These are phyloP conservation scores for Tetracladium setigerum DNA, from an alignment of 495 filamentous ascomycete genomes.

Conservation along the genomic window DNA sequence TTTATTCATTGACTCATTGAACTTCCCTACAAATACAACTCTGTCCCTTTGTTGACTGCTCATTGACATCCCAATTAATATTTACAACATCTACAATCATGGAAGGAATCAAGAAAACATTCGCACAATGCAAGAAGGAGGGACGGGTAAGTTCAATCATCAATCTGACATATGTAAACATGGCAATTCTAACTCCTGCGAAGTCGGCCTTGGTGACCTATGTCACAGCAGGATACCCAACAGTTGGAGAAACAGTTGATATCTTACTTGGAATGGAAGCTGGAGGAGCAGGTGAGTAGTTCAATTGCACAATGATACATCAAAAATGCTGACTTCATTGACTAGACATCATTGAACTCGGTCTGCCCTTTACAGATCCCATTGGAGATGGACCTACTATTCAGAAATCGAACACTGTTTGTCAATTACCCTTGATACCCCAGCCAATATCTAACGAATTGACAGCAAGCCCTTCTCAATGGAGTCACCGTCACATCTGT, in stretches of 20 bases:
- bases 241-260: constrained; percentile 69
- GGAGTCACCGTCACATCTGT: constrained; percentile 74
- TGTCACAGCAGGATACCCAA: constrained; percentile 91
- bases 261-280: constrained; percentile 84
- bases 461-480: constrained; percentile 61
- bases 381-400: constrained; percentile 95
- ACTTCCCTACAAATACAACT: background rate
- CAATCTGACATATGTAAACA: constrained; percentile 1
- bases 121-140: constrained; percentile 78
- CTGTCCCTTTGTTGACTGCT: background rate
- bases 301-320: background rate
- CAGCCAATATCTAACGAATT: constrained; percentile 33
- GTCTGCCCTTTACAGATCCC: constrained; percentile 94
- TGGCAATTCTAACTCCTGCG: constrained; percentile 5
- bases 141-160: constrained; percentile 42
- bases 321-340: background rate
- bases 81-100: constrained; percentile 23
- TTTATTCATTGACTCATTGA: constrained; percentile 14
- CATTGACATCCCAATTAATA: constrained; percentile 7
- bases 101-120: constrained; percentile 81
- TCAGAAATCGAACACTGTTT: constrained; percentile 78
- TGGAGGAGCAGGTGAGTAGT: constrained; percentile 73
- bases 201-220: constrained; percentile 85
- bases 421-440: background rate
- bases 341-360: constrained; percentile 73